Conservation (phyloP, 768 basidiomycete species). For the Trametopsis cervina region DNA sequence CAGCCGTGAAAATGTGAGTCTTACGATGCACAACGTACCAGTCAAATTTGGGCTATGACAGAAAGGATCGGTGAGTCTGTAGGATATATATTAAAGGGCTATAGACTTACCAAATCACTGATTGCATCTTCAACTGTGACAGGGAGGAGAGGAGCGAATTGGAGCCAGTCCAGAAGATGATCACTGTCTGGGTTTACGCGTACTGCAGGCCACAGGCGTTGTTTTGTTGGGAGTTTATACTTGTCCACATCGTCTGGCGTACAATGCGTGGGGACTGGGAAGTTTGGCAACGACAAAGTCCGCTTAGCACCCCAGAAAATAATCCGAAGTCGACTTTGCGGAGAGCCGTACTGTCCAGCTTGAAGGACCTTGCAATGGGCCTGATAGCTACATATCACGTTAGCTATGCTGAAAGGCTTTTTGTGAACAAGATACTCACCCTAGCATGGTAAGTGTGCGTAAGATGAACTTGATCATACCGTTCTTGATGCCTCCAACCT, state of each 20-base stretch:
- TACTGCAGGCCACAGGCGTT: conserved; percentile 33
- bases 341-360: conserved; percentile 65
- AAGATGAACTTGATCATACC: conserved; percentile 65
- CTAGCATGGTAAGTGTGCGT: conserved; percentile 52
- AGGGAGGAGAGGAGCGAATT: conserved; percentile 48
- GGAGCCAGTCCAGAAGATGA: not conserved
- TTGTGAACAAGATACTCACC: conserved; percentile 39
- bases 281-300: conserved; percentile 49
- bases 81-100: too few relatives aligned
- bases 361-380: conserved; percentile 58
- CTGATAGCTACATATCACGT: conserved; percentile 68
- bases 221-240: conserved; percentile 38
- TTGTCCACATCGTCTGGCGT: conserved; percentile 28
- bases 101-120: conserved; percentile 52
- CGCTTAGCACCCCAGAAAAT: conserved; percentile 64
- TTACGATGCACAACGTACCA: too few relatives aligned
- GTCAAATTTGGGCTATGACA: conserved; percentile 53
- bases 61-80: too few relatives aligned
- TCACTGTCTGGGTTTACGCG: conserved; percentile 19
- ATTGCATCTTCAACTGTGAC: conserved; percentile 63
- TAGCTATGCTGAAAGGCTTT: too few relatives aligned
- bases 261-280: conserved; percentile 59
- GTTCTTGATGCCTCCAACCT: conserved; percentile 34
- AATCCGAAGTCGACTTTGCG: conserved; percentile 59
- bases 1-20: too few relatives aligned